Evolutionary conservation across 441 rosid species (phyloP), one percentile per base, ranked within the genome.

Genomic region (Sinapis alba): DNA sequence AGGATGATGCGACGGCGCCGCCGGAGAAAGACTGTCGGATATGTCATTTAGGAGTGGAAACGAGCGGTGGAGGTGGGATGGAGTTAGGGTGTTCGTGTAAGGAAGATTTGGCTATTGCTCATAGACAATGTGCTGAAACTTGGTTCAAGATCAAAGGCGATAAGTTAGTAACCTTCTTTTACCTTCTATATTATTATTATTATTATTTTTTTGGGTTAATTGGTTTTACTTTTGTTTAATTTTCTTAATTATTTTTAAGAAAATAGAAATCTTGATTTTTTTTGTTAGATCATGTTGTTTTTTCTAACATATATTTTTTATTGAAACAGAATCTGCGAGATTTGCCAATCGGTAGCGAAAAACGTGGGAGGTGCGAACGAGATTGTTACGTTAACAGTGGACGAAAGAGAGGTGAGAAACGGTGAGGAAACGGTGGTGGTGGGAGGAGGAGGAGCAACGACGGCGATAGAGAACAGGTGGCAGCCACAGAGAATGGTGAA

Each of bases 141-240:
- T 95, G 99, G 99, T 93, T 96, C 87, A 90, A 92, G 85, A 96
- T 94, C 76, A 96, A 78, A 80, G 99, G 99, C 79, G 90, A 94
- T 82, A 89, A 83, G 83, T 80, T 65, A 51, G 43, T 34, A 13
- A 4, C 18, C 28, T 59, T 13, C 43, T 60, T 5, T 21, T 23
- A 11, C 3, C 16, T 56, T 24, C 30, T 16, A 28, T n/a, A n/a
- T n/a, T n/a, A n/a, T n/a, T n/a, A n/a, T n/a, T n/a, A n/a, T n/a
- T n/a, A 12, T 27, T n/a, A 13, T n/a, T n/a, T 13, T 20, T 21
- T 30, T 13, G 50, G 20, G 27, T 58, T 15, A 4, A 62, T 16
- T 38, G 11, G 3, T 34, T 58, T 20, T 34, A 18, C 7, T 36
- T 34, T 36, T 26, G 5, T 45, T 20, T 6, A 50, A 9, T 30